These are phyloP conservation scores for Cladosporium sphaerospermum DNA, from an alignment of 2,329 filamentous ascomycete genomes.

Conservation along the genomic window DNA sequence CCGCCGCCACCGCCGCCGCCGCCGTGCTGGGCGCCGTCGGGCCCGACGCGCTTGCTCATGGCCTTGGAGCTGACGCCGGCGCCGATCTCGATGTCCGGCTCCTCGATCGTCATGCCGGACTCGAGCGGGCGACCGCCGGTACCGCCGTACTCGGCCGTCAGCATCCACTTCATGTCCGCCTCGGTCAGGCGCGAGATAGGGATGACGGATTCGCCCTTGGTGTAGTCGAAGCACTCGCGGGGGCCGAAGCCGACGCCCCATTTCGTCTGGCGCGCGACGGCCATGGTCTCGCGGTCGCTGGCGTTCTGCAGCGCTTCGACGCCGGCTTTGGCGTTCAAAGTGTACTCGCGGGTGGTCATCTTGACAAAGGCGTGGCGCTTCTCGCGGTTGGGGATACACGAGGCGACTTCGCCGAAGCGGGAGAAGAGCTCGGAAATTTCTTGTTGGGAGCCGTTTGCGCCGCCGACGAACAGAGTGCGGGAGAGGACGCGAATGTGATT, in stretches of 20 bases:
- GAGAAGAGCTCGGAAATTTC: constrained; percentile 77
- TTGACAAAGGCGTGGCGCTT: constrained; percentile 99
- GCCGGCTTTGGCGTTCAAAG: constrained; percentile 72
- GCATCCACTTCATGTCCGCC: constrained; percentile 94
- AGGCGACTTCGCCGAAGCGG: constrained; percentile 82
- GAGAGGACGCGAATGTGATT: constrained; percentile 88
- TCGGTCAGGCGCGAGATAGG: constrained; percentile 90
- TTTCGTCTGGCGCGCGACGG: constrained; percentile 65
- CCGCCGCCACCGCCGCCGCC: background rate
- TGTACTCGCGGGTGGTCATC: constrained; percentile 86
- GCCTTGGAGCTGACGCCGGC: constrained; percentile 90
- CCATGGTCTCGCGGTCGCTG: constrained; percentile 64
- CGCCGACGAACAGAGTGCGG: constrained; percentile 91
- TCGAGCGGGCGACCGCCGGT: constrained; percentile 79
- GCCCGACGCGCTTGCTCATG: constrained; percentile 33
- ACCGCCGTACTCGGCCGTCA: constrained; percentile 87
- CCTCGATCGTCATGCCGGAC: constrained; percentile 81
- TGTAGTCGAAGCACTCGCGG: constrained; percentile 93
- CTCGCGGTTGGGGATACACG: constrained; percentile 95
- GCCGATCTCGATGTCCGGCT: constrained; percentile 97
- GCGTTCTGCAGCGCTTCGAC: constrained; percentile 90
- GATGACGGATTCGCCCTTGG: constrained; percentile 84
- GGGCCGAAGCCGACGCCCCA: constrained; percentile 98
- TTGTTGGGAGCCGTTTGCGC: constrained; percentile 71
- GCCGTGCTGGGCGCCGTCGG: constrained; percentile 12